These are phyloP conservation scores for Hevea brasiliensis DNA, from an alignment of 345 rosid genomes.

Conservation along the genomic window DNA sequence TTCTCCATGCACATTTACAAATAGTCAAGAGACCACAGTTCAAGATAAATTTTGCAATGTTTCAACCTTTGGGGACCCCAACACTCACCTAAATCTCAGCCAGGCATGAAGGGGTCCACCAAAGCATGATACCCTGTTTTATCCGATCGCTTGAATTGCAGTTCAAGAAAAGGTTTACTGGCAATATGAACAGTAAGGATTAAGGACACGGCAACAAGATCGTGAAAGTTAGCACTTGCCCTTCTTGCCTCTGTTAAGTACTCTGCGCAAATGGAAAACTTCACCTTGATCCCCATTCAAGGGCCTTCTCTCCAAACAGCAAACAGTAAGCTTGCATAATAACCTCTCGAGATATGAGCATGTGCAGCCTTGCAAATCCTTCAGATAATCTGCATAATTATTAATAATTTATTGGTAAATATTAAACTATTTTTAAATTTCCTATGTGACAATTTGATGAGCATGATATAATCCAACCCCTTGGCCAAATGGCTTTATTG, in stretches of 20 bases:
- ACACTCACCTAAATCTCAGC: neutral
- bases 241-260: slow-evolving; percentile 42
- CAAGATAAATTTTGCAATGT: neutral
- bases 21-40: neutral
- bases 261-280: slow-evolving; percentile 61
- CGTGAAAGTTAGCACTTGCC: slow-evolving; percentile 27
- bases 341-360: slow-evolving; percentile 72
- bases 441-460: too few species aligned
- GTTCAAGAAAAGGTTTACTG: neutral
- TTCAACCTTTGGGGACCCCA: slow-evolving; percentile 1
- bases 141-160: slow-evolving; percentile 7
- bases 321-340: slow-evolving; percentile 75
- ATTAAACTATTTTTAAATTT: too few species aligned
- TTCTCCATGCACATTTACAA: neutral
- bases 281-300: slow-evolving; percentile 83
- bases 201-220: neutral
- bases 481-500: too few species aligned
- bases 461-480: too few species aligned
- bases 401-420: too few species aligned
- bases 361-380: slow-evolving; percentile 48
- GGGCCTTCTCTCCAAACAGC: slow-evolving; percentile 71
- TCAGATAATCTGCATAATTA: too few species aligned
- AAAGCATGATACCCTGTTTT: neutral
- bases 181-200: neutral
- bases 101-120: neutral